Evolutionary conservation across 306 rosid species (phyloP), one percentile per base, ranked within the genome.

Genomic region (Acmispon strigosus): DNA sequence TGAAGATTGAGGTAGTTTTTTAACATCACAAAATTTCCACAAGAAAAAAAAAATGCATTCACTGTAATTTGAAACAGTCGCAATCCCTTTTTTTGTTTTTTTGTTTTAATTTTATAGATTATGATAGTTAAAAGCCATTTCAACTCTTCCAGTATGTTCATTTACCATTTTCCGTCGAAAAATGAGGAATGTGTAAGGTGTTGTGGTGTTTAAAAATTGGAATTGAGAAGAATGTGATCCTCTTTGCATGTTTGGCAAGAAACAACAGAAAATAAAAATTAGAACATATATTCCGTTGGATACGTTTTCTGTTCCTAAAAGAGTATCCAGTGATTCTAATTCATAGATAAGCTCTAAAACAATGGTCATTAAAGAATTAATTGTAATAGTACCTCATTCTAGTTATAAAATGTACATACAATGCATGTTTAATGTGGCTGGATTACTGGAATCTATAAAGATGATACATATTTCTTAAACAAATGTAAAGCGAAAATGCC

Each of bases 211-310:
- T 32, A 32, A 5, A 0, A 32, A 0, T 32, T 5, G 0, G 37
- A 32, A 32, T 32, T 6, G 6, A 32, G 8, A 69, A 50, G 72
- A 69, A 77, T 74, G 68, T 74, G 75, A 70, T 81, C 69, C 78
- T 58, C 71, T 62, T 62, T 62, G 65, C 64, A 81, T 81, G 78
- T 70, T 83, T 64, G 76, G 82, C 74, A 69, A 52, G n/a, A 70
- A 63, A 44, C 71, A 34, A 20, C 19, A 56, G 4, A 9, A 29
- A 9, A 43, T 1, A 41, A 17, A 11, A 15, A 19, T 15, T 45
- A 12, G 4, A 18, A 8, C 37, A 60, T 72, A 8, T 12, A 39
- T 39, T 7, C 43, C 36, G 3, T 13, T 45, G 4, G 7, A 58
- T 66, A 57, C 3, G 17, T 52, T 69, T 24, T 54, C 19, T 34